phyloP scores from a whole-genome alignment of 2,329 filamentous ascomycete species.

The Colletotrichum liaoningense region DNA sequence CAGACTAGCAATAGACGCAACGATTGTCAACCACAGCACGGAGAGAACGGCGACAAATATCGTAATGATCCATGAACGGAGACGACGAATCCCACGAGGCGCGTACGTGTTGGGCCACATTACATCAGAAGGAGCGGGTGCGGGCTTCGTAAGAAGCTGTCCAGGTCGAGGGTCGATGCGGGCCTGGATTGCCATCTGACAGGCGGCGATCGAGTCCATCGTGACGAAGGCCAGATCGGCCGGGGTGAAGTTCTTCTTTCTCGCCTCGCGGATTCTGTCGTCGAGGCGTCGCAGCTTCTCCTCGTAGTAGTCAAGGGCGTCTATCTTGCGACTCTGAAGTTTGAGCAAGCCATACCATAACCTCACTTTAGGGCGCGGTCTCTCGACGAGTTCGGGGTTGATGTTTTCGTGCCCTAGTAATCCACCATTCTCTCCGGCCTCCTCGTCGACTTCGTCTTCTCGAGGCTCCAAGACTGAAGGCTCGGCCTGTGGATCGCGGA shows the following conservation, averaged over 20 bases:
- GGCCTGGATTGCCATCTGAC: conserved; percentile 96
- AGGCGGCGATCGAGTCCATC: conserved; percentile 93
- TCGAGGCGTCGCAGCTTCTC: conserved; percentile 85
- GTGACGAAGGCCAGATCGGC: conserved; percentile 94
- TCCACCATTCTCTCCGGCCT: conserved; percentile 67
- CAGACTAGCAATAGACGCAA: conserved; percentile 82
- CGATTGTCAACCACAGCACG: conserved; percentile 87
- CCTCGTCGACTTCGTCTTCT: conserved; percentile 52
- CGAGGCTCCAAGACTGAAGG: conserved; percentile 27
- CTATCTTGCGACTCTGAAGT: conserved; percentile 77
- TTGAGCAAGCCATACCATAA: conserved; percentile 84
- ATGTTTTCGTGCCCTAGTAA: conserved; percentile 59
- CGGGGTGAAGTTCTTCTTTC: conserved; percentile 80
- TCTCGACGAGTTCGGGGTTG: conserved; percentile 47
- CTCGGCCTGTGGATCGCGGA: conserved; percentile 37
- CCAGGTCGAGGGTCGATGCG: conserved; percentile 91
- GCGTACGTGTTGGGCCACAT: conserved; percentile 95
- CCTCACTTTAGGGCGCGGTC: conserved; percentile 73
- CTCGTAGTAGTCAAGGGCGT: conserved; percentile 95
- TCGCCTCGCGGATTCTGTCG: conserved; percentile 75
- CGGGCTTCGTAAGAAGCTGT: conserved; percentile 84
- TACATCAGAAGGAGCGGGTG: conserved; percentile 91
- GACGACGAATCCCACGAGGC: conserved; percentile 76
- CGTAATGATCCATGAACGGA: conserved; percentile 87
- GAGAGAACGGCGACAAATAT: conserved; percentile 84